Evolutionary conservation across 805 yeast genomes (phyloP).

Genomic region (Cyberlindnera misumaiensis): DNA sequence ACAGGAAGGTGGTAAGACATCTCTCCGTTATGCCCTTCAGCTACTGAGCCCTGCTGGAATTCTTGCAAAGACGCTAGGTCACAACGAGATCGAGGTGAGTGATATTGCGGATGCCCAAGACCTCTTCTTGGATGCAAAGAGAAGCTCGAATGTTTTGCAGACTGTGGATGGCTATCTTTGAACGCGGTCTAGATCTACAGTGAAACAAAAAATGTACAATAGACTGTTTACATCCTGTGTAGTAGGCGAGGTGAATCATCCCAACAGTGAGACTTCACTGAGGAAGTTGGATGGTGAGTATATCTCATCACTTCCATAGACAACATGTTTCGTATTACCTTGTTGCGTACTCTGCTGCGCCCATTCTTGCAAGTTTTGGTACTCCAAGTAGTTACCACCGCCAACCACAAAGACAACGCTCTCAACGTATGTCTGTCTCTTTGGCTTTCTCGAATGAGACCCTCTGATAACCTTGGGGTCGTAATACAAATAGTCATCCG

Average conservation of each 20-base stretch:
- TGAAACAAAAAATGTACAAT: background rate
- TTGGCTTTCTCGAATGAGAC: conserved; percentile 82
- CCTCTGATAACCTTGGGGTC: conserved; percentile 88
- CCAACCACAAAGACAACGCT: conserved; percentile 91
- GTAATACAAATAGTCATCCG: conserved; percentile 85
- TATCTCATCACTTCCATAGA: conserved; percentile 83
- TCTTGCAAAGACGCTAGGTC: conserved; percentile 65
- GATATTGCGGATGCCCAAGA: conserved; percentile 82
- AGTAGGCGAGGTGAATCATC: conserved; percentile 14
- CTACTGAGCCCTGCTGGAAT: conserved; percentile 86
- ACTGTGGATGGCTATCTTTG: conserved; percentile 28
- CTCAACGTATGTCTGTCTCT: conserved; percentile 72
- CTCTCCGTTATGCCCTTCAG: conserved; percentile 89
- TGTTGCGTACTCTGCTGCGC: conserved; percentile 32
- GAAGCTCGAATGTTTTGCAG: conserved; percentile 66
- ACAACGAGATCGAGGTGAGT: conserved; percentile 55
- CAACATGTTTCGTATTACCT: conserved; percentile 46
- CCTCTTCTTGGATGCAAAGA: conserved; percentile 78
- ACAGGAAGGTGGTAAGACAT: conserved; percentile 63
- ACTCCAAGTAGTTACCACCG: conserved; percentile 93
- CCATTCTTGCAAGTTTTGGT: conserved; percentile 93
- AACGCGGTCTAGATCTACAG: conserved; percentile 1
- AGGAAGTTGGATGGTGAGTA: conserved; percentile 65
- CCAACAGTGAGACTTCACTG: conserved; percentile 54
- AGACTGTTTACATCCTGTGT: background rate